A percentile compares a stretch with the other conserved stretches of the same genome.
Evolutionary conservation across 331 rosid species (phyloP).

Genomic region (Acacia pycnantha): DNA sequence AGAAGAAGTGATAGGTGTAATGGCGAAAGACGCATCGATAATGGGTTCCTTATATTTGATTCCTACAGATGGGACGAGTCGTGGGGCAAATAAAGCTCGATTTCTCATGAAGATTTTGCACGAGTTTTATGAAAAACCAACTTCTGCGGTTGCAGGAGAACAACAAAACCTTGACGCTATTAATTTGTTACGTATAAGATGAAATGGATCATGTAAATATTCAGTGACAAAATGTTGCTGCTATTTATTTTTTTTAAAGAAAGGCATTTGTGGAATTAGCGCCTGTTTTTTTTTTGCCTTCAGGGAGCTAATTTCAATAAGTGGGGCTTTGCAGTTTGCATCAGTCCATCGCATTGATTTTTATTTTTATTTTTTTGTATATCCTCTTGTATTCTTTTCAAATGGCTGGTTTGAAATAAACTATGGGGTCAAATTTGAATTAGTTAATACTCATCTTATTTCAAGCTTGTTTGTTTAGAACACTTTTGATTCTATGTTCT

Average conservation of each 20-base stretch:
- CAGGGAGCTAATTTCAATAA: conserved; percentile 35
- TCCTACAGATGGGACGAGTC: conserved; percentile 48
- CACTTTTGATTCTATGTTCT: not conserved
- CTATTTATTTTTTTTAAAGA: not conserved
- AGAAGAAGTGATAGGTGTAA: conserved; percentile 41
- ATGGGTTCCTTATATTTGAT: conserved; percentile 60
- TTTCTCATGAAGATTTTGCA: conserved; percentile 63
- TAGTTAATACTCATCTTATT: not conserved
- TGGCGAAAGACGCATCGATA: conserved; percentile 45
- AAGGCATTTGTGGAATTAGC: conserved; percentile 40
- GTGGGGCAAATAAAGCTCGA: conserved; percentile 62
- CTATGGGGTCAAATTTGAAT: conserved; percentile 13
- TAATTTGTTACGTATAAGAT: not conserved
- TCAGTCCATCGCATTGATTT: not conserved
- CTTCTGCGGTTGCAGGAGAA: not conserved
- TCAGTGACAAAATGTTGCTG: not conserved
- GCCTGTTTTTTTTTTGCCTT: conserved; percentile 23
- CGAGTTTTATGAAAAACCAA: conserved; percentile 42
- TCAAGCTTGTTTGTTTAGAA: not conserved
- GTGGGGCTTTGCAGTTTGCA: conserved; percentile 1
- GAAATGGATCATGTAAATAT: not conserved
- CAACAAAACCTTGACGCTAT: conserved; percentile 20
- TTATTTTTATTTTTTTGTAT: not conserved
- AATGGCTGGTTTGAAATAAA: not conserved
- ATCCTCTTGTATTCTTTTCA: not conserved